Evolutionary conservation across 1,284 basidiomycete species (phyloP), one percentile per base, ranked within the genome.

Genomic region (Fomitopsis pinicola): DNA sequence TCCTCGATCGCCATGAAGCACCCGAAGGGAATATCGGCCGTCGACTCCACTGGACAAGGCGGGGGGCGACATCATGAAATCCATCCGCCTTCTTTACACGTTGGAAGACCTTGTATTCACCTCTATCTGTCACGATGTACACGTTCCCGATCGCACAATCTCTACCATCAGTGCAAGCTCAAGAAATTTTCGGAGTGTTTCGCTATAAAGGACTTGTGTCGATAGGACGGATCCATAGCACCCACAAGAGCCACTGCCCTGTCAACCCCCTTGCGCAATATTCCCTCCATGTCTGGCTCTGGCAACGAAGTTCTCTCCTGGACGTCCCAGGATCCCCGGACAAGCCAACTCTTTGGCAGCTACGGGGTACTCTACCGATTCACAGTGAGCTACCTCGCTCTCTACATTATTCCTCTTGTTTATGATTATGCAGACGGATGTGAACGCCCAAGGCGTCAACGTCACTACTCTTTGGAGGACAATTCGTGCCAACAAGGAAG

Each of bases 301-400:
- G 78, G 82, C 62, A 85, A 87, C 74, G 89, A 92, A 66, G 79
- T 91, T 60, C 82, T 92, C 72, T 91, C 86, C 61, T 93, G 91
- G 91, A 92, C 91, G 54, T 91, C 88, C 75, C 85, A 88, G 69
- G 91, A 93, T 75, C 88, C 89, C 68, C 87, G 89, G 58, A 86
- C 92, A 73, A 92, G 91, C 68, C 79, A 84, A 63, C 81, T 94
- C 64, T 93, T 92, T 77, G 90, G 89, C 70, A 82, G 84, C 42
- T 91, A 84, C 82, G 91, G 90, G 62, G 80, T 90, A 59, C 78
- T 89, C 66, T 94, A 93, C 76, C 88, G 90, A 68, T 92, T 93
- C 77, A 82, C 87, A 73, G 89, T 90, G 69, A 66, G 77, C 68
- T 2, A 60, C 59, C 30, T 46, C 62, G 64, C 63, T 58, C 50